Base-by-base conservation (phyloP, 805 yeast species). In the Saturnispora gosingensis region DNA sequence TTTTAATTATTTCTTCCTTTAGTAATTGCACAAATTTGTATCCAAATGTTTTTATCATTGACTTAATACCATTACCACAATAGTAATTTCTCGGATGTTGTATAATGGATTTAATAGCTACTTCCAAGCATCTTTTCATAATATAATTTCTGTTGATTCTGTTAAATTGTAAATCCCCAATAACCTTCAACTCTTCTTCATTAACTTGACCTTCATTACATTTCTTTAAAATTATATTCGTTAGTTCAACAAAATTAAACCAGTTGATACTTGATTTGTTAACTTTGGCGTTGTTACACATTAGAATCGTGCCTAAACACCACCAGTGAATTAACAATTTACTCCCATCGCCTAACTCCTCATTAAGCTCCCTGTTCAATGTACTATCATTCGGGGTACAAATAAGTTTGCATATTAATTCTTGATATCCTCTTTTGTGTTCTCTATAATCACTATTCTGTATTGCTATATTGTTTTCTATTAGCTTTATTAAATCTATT, bases 81-180 rank as follows among this genome's bases (percentile, higher is more conserved):
- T 76, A 77, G 57, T 77, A 77, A 58, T 76, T 78, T 43, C 68
- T 58, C 9, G 72, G 72, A 56, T 77, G 82, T 11, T 60, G 53
- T 24, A 53, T 59, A 0, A 70, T 69, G 0, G 81, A 73, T 8
- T 46, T 47, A 7, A 24, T 32, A 13, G 38, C 13, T 20, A 44
- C 52, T 11, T 44, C 34, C 9, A 43, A n/a, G n/a, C 36, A 30
- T 16, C 44, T 20, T 11, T 34, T 43, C 16, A 49, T 27, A 2
- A 42, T 6, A 16, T 28, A 32, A 5, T 8, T 16, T 22, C 20
- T n/a, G 30, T 35, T 18, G 22, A 27, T 40, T 15, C 18, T 38
- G 13, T 16, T 38, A 4, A 38, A 7, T 3, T 35, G 8, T 28
- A 46, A 38, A 11, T 46, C 44, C 11, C 35, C 44, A 15, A 38